Conservation (phyloP, 2,329 filamentous ascomycete genomes). For the Diplodia corticola region DNA sequence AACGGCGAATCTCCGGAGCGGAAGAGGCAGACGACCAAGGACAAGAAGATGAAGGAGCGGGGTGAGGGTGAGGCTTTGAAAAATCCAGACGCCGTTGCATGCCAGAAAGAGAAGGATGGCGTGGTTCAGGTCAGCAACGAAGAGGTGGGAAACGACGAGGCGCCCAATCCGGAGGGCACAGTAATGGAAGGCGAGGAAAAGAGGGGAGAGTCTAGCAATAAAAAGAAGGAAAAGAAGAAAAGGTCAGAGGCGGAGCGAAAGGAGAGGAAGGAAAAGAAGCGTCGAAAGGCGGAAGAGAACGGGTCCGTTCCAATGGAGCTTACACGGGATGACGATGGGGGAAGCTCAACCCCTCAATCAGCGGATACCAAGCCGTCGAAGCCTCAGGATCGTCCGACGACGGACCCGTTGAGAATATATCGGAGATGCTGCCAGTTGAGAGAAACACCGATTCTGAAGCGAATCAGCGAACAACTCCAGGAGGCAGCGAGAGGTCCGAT, state of each 20-base stretch:
- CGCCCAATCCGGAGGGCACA: constrained; percentile 43
- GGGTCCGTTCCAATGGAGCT: constrained; percentile 84
- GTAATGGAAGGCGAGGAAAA: constrained; percentile 34
- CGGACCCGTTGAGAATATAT: constrained; percentile 89
- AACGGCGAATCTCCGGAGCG: constrained; percentile 56
- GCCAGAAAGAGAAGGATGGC: constrained; percentile 58
- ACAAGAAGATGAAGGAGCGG: constrained; percentile 63
- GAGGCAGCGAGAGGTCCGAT: constrained; percentile 65
- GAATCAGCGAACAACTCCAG: constrained; percentile 84
- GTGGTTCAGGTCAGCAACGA: constrained; percentile 36
- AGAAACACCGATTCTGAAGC: constrained; percentile 88
- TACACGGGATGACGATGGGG: constrained; percentile 61
- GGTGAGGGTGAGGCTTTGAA: constrained; percentile 75
- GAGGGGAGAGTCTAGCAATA: constrained; percentile 50
- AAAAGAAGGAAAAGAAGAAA: constrained; percentile 94
- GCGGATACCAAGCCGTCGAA: constrained; percentile 41
- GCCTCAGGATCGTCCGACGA: constrained; percentile 72
- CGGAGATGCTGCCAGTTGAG: constrained; percentile 89
- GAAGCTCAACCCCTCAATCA: constrained; percentile 25
- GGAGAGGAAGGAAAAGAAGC: constrained; percentile 85
- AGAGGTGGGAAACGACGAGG: constrained; percentile 45
- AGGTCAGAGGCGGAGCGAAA: constrained; percentile 90
- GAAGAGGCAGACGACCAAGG: constrained; percentile 52
- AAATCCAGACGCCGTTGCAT: constrained; percentile 56
- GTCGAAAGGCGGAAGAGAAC: constrained; percentile 82